These are phyloP conservation scores for Cercospora nicotianae DNA, from an alignment of 2,329 filamentous ascomycete species.

Conservation along the genomic window DNA sequence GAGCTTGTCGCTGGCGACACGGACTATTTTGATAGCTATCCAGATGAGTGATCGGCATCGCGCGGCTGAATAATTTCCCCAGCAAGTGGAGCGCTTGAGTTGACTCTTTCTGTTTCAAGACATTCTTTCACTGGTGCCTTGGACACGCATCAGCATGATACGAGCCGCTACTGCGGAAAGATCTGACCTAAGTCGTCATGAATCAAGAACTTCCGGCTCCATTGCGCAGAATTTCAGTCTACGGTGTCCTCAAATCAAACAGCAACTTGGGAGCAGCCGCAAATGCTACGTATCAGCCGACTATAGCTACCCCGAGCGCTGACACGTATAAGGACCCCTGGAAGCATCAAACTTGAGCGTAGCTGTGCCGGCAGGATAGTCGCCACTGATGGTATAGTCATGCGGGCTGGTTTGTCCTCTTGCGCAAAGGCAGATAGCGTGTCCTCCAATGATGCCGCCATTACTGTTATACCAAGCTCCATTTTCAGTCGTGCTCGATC, in stretches of 20 bases:
- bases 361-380: constrained; percentile 13
- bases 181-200: no score
- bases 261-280: no score
- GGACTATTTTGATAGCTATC: background rate
- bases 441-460: background rate
- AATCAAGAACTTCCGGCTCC: no score
- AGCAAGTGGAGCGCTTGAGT: no score
- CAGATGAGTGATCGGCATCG: background rate
- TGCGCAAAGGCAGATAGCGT: constrained; percentile 6
- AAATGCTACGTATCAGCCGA: no score
- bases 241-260: no score
- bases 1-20: background rate
- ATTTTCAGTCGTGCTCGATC: background rate
- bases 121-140: no score
- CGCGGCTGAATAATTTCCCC: background rate
- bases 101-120: no score
- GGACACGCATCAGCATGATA: no score
- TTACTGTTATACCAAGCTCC: background rate
- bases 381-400: constrained; percentile 5
- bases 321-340: background rate
- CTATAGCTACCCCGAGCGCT: background rate
- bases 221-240: no score
- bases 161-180: no score
- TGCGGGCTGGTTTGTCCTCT: constrained; percentile 1
- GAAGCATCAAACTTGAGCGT: background rate